Conservation (phyloP, 768 basidiomycete species). For the Suillus luteus region DNA sequence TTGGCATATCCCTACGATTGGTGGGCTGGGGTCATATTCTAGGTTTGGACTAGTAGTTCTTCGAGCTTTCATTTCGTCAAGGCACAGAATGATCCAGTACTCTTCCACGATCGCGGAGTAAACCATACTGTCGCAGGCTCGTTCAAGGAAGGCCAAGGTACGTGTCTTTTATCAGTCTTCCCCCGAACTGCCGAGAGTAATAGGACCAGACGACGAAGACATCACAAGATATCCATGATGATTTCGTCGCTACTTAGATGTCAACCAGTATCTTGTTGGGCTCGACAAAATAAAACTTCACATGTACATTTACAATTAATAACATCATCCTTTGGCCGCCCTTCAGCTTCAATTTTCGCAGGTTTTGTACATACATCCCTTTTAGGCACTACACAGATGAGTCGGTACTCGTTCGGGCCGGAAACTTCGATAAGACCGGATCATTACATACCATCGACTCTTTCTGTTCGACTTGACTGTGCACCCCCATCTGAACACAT, state of each 20-base stretch:
- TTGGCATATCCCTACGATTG: slow-evolving; percentile 62
- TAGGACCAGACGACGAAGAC: slow-evolving; percentile 49
- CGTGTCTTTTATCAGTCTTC: slow-evolving; percentile 58
- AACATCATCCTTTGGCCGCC: neutral
- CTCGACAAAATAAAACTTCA: neutral
- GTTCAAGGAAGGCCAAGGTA: slow-evolving; percentile 47
- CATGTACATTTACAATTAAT: neutral
- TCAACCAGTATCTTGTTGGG: neutral
- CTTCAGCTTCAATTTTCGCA: neutral
- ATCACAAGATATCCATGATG: slow-evolving; percentile 43
- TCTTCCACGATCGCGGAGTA: slow-evolving; percentile 87
- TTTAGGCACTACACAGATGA: neutral
- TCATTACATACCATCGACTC: neutral
- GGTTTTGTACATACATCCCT: neutral
- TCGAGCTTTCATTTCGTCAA: slow-evolving; percentile 21
- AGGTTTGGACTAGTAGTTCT: neutral
- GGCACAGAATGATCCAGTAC: slow-evolving; percentile 66
- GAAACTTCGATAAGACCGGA: neutral
- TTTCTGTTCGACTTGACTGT: slow-evolving; percentile 4
- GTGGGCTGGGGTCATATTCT: slow-evolving; percentile 25
- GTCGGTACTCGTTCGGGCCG: slow-evolving; percentile 1
- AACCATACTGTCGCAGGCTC: slow-evolving; percentile 74
- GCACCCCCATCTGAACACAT: slow-evolving; percentile 9
- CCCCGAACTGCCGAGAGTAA: slow-evolving; percentile 39
- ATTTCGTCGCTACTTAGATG: neutral